Conservation (phyloP, 1,284 basidiomycete genomes). For the Cutaneotrichosporon cutaneum region DNA sequence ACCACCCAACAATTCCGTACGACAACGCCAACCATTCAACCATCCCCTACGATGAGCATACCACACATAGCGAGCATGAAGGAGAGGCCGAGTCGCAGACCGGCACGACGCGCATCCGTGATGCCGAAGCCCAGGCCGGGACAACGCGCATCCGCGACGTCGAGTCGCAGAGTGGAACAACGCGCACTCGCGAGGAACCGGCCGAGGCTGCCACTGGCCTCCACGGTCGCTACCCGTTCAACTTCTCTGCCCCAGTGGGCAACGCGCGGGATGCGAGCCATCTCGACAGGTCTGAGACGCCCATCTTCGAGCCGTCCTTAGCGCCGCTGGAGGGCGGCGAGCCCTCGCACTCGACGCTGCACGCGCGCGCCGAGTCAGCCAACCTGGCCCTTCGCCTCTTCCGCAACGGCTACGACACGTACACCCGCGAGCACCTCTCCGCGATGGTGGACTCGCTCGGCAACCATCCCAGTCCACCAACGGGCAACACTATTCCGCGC, state of each 20-base stretch:
- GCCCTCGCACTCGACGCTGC: conserved; percentile 37
- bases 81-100: neutral
- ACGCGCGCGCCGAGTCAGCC: conserved; percentile 51
- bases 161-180: neutral
- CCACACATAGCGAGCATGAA: neutral
- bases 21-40: neutral
- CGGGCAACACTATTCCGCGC: conserved; percentile 55
- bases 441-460: conserved; percentile 87
- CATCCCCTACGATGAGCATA: neutral
- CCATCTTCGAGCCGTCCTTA: conserved; percentile 12
- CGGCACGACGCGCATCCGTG: neutral
- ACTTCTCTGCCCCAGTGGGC: conserved; percentile 62
- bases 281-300: conserved; percentile 7
- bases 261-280: neutral
- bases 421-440: conserved; percentile 84
- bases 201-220: conserved; percentile 11
- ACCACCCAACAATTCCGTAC: neutral
- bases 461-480: conserved; percentile 60
- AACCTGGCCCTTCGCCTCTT: conserved; percentile 79
- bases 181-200: neutral
- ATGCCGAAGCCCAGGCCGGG: neutral
- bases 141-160: neutral
- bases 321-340: conserved; percentile 30
- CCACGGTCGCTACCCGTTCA: conserved; percentile 62
- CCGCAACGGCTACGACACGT: conserved; percentile 84